phyloP scores from a whole-genome alignment of 768 basidiomycete genomes.

The Tephrocybe sp. region DNA sequence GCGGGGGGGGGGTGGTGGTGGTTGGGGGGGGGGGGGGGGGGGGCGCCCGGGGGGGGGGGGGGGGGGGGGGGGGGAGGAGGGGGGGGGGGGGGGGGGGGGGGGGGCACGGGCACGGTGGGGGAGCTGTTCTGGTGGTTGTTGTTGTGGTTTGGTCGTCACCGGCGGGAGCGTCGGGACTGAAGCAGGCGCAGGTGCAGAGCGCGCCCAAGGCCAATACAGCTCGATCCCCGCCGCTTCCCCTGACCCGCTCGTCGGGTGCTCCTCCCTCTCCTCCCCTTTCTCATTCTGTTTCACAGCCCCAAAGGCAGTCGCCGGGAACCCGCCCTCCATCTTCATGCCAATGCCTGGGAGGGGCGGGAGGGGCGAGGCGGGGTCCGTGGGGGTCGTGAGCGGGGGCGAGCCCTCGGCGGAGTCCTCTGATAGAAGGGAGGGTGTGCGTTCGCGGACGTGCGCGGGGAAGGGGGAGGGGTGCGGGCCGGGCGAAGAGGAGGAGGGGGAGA shows the following conservation, averaged over 20 bases:
- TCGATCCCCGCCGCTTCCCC: background rate
- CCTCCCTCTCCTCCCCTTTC: conserved; percentile 5
- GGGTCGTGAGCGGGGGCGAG: conserved; percentile 10
- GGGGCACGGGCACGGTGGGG: background rate
- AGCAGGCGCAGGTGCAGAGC: background rate
- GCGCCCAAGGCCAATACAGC: conserved; percentile 21
- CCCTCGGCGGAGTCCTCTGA: background rate
- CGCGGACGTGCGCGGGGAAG: background rate
- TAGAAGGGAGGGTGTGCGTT: conserved; percentile 1
- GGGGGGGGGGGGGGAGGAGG: too few relatives aligned
- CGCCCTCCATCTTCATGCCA: conserved; percentile 9
- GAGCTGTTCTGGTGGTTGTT: too few relatives aligned
- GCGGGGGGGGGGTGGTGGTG: too few relatives aligned
- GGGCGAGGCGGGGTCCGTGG: conserved; percentile 8
- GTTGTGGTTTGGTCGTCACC: background rate
- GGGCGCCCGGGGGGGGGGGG: too few relatives aligned
- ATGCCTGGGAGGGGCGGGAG: too few relatives aligned
- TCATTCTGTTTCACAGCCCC: conserved; percentile 6
- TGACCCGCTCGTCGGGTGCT: background rate
- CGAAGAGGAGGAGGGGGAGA: background rate
- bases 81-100: background rate
- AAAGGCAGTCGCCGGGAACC: conserved; percentile 14
- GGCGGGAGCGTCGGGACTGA: background rate
- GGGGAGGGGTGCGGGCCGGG: background rate
- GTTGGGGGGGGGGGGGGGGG: too few relatives aligned